phyloP scores from a whole-genome alignment of 306 rosid genomes.

The Lablab purpureus region DNA sequence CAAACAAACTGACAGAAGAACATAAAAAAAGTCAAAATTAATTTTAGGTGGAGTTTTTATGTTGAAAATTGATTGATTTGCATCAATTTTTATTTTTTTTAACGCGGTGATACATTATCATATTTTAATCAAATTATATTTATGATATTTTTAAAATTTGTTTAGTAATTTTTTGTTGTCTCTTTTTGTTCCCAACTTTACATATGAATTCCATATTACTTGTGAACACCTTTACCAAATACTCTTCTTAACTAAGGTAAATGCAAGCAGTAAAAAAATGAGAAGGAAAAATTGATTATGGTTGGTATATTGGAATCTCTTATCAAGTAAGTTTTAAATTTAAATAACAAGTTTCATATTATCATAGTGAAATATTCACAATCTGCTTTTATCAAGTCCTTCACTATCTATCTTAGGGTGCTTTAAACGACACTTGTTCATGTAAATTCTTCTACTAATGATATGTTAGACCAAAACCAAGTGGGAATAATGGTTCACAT shows the following conservation, averaged over 20 bases:
- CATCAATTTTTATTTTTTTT: background rate
- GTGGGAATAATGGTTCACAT: conserved; percentile 73
- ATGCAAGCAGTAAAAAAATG: background rate
- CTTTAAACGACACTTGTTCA: background rate
- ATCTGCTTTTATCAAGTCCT: background rate
- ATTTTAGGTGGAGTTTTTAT: background rate
- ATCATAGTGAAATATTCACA: too few relatives aligned
- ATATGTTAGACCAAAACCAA: conserved; percentile 68
- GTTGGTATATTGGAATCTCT: background rate
- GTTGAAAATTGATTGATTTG: background rate
- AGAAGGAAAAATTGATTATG: background rate
- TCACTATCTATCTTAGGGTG: conserved; percentile 16
- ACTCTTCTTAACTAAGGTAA: background rate
- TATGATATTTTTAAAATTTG: background rate
- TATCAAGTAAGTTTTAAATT: background rate
- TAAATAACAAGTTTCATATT: conserved; percentile 1
- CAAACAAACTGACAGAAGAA: background rate
- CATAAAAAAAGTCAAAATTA: background rate
- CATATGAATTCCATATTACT: background rate
- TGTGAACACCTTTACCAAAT: background rate
- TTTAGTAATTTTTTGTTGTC: background rate
- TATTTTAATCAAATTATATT: background rate
- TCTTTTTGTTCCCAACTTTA: too few relatives aligned
- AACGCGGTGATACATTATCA: background rate
- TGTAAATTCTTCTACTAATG: conserved; percentile 29